Evolutionary conservation across 176 grass and related monocot species (phyloP).

Genomic region (Musa itinerans): DNA sequence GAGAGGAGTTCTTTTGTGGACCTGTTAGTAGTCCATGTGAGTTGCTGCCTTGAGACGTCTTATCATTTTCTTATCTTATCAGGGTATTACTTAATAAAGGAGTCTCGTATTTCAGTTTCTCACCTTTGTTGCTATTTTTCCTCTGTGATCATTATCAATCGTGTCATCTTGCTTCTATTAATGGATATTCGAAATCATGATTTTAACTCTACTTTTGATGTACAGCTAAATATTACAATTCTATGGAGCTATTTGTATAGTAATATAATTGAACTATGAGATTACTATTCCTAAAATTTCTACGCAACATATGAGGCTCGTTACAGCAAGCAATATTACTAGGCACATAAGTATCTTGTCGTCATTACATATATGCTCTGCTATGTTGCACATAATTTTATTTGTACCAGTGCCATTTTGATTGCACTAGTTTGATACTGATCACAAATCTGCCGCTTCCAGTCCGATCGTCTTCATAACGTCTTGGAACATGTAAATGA

Average conservation of each 20-base stretch:
- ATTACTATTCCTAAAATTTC: neutral
- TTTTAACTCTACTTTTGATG: too few species aligned
- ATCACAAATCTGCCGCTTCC: conserved; percentile 13
- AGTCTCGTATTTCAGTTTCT: too few species aligned
- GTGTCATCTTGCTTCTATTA: too few species aligned
- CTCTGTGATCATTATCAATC: too few species aligned
- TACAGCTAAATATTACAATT: neutral
- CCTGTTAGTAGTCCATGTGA: too few species aligned
- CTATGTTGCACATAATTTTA: neutral
- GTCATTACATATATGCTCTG: neutral
- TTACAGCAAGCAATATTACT: neutral
- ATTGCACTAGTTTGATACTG: neutral
- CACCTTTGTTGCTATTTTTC: too few species aligned
- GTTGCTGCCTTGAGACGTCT: too few species aligned
- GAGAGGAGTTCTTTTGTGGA: too few species aligned
- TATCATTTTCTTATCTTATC: too few species aligned
- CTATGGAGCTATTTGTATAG: neutral
- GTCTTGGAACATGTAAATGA: conserved; percentile 75
- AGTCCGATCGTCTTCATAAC: conserved; percentile 89
- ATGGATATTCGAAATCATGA: too few species aligned
- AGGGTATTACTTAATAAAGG: too few species aligned
- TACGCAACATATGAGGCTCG: neutral
- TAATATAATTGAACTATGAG: neutral
- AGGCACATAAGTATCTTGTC: neutral
- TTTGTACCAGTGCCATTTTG: neutral